These are phyloP conservation scores for Mortierella sp. DNA, from an alignment of 371 early-diverging fungal species.

Conservation along the genomic window DNA sequence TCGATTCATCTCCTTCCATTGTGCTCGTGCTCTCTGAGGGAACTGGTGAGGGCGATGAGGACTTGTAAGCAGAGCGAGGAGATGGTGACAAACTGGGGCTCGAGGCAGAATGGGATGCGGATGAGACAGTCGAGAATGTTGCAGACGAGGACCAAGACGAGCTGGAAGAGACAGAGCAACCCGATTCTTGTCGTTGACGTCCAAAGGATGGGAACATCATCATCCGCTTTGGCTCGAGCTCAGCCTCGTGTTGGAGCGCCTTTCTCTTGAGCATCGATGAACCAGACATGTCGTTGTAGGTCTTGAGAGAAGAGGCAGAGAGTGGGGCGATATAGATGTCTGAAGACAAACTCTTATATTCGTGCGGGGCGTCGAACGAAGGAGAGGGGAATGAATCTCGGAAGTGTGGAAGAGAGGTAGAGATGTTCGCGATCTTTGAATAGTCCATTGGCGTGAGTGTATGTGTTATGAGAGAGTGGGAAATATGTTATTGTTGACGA, in stretches of 20 bases:
- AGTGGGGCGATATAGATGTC: constrained; percentile 29
- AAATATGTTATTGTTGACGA: no score
- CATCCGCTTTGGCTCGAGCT: constrained; percentile 14
- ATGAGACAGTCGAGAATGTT: constrained; percentile 29
- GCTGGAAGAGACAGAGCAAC: constrained; percentile 40
- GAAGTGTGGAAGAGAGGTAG: constrained; percentile 36
- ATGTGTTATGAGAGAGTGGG: no score
- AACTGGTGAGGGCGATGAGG: constrained; percentile 25
- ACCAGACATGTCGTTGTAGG: constrained; percentile 20
- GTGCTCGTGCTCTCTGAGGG: constrained; percentile 9
- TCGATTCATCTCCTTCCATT: constrained; percentile 9
- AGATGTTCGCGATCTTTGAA: constrained; percentile 26
- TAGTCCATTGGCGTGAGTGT: constrained; percentile 34
- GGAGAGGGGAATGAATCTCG: constrained; percentile 32
- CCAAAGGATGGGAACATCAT: constrained; percentile 11
- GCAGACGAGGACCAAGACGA: constrained; percentile 38
- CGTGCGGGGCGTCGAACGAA: constrained; percentile 10
- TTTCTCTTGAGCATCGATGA: constrained; percentile 23
- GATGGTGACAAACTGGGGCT: constrained; percentile 10
- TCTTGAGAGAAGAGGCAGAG: constrained; percentile 38
- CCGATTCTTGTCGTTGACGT: constrained; percentile 51
- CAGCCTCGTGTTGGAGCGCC: constrained; percentile 8
- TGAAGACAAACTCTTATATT: background rate
- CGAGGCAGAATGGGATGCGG: constrained; percentile 10
- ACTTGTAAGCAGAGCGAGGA: constrained; percentile 4